Percentiles rank a stretch among this genome's conserved stretches.
These are phyloP conservation scores for Stephania yunnanensis DNA, from an alignment of 164 flowering plant species.

Conservation along the genomic window DNA sequence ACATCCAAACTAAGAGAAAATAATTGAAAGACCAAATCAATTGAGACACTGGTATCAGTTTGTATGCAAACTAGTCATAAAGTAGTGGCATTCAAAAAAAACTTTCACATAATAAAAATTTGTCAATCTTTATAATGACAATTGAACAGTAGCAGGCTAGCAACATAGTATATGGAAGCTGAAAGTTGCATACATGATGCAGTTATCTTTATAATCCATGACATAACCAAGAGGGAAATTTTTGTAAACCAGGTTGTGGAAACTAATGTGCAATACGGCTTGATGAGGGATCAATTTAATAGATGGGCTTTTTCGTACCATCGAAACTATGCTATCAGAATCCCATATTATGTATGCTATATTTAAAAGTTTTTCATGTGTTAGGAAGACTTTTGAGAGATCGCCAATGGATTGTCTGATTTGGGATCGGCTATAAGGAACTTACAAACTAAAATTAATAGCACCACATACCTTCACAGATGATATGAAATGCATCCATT, in stretches of 20 bases:
- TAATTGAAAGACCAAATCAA: not conserved
- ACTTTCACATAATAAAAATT: too few relatives aligned
- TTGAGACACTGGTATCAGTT: not conserved
- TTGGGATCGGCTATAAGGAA: constrained; percentile 66
- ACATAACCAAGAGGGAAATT: not conserved
- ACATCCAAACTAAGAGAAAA: not conserved
- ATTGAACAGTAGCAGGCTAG: not conserved
- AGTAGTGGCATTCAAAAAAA: not conserved
- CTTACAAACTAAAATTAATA: constrained; percentile 11
- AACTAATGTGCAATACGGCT: not conserved
- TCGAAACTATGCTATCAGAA: not conserved
- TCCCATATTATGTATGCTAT: not conserved
- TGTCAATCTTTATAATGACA: not conserved
- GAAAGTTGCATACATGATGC: not conserved
- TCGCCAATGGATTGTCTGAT: constrained; percentile 75
- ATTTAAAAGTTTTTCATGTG: constrained; percentile 33
- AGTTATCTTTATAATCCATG: not conserved
- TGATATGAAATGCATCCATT: constrained; percentile 97
- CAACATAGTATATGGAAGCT: not conserved
- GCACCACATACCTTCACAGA: constrained; percentile 52
- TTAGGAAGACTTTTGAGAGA: constrained; percentile 83
- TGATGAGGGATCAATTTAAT: not conserved
- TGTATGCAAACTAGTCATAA: not conserved
- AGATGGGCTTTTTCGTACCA: not conserved
- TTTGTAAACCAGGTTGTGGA: not conserved